Conservation (phyloP, 768 basidiomycete genomes). For the Podaxis sp. region DNA sequence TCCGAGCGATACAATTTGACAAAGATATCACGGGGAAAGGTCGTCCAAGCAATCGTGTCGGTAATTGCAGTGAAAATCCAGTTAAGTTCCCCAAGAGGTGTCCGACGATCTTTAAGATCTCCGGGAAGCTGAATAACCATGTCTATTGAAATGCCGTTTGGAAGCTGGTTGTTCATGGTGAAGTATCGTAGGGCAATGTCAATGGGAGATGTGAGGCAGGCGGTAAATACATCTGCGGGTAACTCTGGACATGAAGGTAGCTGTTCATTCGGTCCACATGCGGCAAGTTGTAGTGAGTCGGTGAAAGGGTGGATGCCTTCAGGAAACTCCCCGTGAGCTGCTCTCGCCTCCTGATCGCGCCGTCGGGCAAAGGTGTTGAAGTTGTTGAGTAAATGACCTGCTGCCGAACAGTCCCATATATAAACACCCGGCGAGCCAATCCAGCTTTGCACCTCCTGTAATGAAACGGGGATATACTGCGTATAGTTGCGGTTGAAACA, state of each 20-base stretch:
- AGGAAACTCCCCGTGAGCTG: conserved; percentile 56
- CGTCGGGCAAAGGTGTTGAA: conserved; percentile 80
- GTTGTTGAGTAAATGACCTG: conserved; percentile 89
- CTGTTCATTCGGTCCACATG: conserved; percentile 88
- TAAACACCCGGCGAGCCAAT: conserved; percentile 94
- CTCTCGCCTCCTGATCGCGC: conserved; percentile 66
- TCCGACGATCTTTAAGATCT: conserved; percentile 93
- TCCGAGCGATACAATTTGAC: conserved; percentile 94
- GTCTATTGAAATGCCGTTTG: conserved; percentile 77
- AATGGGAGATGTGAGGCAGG: conserved; percentile 96
- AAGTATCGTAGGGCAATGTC: conserved; percentile 96
- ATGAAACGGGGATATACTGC: conserved; percentile 95
- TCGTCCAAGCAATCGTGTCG: conserved; percentile 99
- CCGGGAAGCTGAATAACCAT: conserved; percentile 96
- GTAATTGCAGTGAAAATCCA: conserved; percentile 99
- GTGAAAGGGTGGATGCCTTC: conserved; percentile 71
- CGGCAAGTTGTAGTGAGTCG: conserved; percentile 92
- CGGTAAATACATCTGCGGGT: conserved; percentile 96
- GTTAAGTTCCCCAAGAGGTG: conserved; percentile 96
- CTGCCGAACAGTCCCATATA: conserved; percentile 99
- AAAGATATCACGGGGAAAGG: conserved; percentile 91
- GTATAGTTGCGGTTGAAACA: conserved; percentile 97
- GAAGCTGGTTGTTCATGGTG: conserved; percentile 86
- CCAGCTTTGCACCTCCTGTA: conserved; percentile 93
- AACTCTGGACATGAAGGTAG: conserved; percentile 95